phyloP scores from a whole-genome alignment of 164 flowering plant genomes.

The Santalum album region DNA sequence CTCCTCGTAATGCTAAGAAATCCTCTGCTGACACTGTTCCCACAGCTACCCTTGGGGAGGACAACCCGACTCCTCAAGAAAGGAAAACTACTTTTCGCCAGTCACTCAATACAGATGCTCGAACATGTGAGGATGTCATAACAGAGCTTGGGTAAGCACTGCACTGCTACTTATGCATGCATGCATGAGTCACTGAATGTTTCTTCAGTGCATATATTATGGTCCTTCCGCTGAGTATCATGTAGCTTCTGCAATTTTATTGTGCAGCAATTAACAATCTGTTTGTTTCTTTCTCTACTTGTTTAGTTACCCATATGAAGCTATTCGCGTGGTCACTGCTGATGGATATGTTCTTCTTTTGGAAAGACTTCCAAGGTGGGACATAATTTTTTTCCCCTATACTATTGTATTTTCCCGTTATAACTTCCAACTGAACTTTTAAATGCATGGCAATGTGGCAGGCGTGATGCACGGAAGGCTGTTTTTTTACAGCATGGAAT shows the following conservation, averaged over 20 bases:
- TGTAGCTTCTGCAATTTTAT: background rate
- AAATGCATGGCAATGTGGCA: slow-evolving; percentile 20
- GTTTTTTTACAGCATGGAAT: slow-evolving; percentile 90
- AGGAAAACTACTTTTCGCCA: slow-evolving; percentile 40
- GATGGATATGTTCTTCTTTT: slow-evolving; percentile 95
- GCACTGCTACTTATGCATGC: background rate
- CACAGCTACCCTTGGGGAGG: slow-evolving; percentile 61
- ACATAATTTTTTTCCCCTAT: background rate
- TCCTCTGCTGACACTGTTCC: slow-evolving; percentile 21
- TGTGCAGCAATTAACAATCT: background rate
- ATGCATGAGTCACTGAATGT: background rate
- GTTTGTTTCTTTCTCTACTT: slow-evolving; percentile 7
- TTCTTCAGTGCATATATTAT: background rate
- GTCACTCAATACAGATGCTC: slow-evolving; percentile 78
- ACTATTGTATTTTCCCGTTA: background rate
- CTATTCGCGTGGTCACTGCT: slow-evolving; percentile 74
- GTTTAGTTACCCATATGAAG: slow-evolving; percentile 94
- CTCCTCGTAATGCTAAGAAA: slow-evolving; percentile 14
- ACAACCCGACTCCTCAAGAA: slow-evolving; percentile 63
- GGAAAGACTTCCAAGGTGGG: slow-evolving; percentile 91
- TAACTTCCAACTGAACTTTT: background rate
- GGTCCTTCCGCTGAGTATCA: background rate
- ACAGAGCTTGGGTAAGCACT: slow-evolving; percentile 85
- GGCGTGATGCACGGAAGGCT: slow-evolving; percentile 82
- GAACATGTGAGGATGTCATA: slow-evolving; percentile 93